A percentile compares a stretch with the other conserved stretches of the same genome.
Evolutionary conservation across 1,284 basidiomycete species (phyloP).

Genomic region (Gastroboletus turbinatus): DNA sequence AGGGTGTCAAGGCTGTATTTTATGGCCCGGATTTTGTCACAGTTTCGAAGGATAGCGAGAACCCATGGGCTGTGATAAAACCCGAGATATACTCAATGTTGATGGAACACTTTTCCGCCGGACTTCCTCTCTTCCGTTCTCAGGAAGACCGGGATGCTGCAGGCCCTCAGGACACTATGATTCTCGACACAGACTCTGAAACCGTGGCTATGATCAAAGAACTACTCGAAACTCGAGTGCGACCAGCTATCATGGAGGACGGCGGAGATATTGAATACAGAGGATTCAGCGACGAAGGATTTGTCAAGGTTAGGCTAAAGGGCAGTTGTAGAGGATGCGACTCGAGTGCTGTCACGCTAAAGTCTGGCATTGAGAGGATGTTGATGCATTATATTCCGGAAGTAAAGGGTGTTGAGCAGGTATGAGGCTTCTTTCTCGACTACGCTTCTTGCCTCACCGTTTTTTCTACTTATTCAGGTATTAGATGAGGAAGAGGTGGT

Average conservation of each 20-base stretch:
- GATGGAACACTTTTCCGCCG: slow-evolving; percentile 97
- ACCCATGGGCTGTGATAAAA: slow-evolving; percentile 88
- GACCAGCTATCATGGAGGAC: slow-evolving; percentile 96
- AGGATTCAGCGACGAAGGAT: slow-evolving; percentile 65
- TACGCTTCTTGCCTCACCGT: slow-evolving; percentile 6
- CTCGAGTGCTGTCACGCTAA: slow-evolving; percentile 91
- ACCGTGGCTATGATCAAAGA: slow-evolving; percentile 99
- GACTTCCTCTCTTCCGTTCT: slow-evolving; percentile 80
- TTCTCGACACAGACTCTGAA: slow-evolving; percentile 95
- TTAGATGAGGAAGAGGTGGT: slow-evolving; percentile 90
- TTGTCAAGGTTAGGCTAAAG: slow-evolving; percentile 89
- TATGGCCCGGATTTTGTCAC: slow-evolving; percentile 99
- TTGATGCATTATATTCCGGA: slow-evolving; percentile 99
- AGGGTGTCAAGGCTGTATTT: slow-evolving; percentile 88
- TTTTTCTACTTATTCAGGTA: slow-evolving; percentile 48
- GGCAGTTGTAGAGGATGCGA: slow-evolving; percentile 95
- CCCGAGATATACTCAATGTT: slow-evolving; percentile 98
- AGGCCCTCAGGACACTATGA: slow-evolving; percentile 92
- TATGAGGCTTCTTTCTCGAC: slow-evolving; percentile 34
- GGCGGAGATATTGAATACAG: slow-evolving; percentile 88
- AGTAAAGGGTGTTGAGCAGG: slow-evolving; percentile 96
- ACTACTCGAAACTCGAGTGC: slow-evolving; percentile 89
- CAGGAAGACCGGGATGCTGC: slow-evolving; percentile 75
- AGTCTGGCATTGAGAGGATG: slow-evolving; percentile 97
- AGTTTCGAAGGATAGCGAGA: slow-evolving; percentile 88